Percentiles rank a stretch among this genome's conserved stretches.
These are phyloP conservation scores for Mucor irregularis DNA, from an alignment of 371 early-diverging fungal species.

Conservation along the genomic window DNA sequence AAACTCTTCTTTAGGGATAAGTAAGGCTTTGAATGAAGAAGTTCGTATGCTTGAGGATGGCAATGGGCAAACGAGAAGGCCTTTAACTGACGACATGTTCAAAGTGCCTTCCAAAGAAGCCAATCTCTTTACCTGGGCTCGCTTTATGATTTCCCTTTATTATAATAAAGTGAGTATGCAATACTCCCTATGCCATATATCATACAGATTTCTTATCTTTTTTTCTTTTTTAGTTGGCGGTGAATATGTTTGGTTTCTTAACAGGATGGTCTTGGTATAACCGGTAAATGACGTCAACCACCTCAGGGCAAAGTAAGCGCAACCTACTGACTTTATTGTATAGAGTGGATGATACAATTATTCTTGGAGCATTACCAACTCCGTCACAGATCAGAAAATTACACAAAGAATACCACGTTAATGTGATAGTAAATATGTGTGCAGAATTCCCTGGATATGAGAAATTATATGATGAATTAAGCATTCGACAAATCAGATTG, in stretches of 20 bases:
- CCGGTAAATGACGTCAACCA: conserved; percentile 20
- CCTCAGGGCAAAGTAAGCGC: background rate
- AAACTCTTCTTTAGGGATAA: conserved; percentile 43
- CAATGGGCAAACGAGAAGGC: conserved; percentile 7
- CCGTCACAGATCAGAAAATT: conserved; percentile 36
- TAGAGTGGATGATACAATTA: conserved; percentile 35
- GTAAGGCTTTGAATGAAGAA: conserved; percentile 31
- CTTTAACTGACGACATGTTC: conserved; percentile 33
- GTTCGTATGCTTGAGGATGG: conserved; percentile 9
- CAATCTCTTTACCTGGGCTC: conserved; percentile 31
- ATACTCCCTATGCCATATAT: background rate
- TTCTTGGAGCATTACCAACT: conserved; percentile 51
- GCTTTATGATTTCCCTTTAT: conserved; percentile 42
- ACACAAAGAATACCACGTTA: conserved; percentile 26
- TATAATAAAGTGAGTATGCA: conserved; percentile 38
- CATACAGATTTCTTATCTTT: background rate
- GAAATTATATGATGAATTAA: conserved; percentile 29
- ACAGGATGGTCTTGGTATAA: conserved; percentile 52
- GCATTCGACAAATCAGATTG: conserved; percentile 37
- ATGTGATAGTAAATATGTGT: conserved; percentile 42
- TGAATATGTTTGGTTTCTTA: conserved; percentile 42
- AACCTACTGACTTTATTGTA: background rate
- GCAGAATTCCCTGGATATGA: conserved; percentile 49
- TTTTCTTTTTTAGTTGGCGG: conserved; percentile 25
- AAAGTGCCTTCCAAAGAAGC: conserved; percentile 27